phyloP scores from a whole-genome alignment of 2,329 filamentous ascomycete species.

The Torrubiella hemipterigena region DNA sequence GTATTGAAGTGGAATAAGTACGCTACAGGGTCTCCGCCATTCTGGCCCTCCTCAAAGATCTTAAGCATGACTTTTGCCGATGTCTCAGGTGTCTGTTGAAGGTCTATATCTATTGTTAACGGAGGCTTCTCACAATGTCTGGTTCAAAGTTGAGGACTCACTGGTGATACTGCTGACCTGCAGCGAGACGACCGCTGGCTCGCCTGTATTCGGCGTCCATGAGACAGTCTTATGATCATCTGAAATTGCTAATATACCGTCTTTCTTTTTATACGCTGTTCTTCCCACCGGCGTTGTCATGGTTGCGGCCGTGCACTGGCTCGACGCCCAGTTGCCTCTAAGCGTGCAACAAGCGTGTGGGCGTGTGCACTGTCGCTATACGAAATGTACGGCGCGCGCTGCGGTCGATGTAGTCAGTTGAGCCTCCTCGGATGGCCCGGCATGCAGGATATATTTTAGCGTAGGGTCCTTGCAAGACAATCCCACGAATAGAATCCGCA shows the following conservation, averaged over 20 bases:
- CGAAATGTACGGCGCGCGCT: too few relatives aligned
- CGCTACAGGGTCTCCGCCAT: constrained; percentile 47
- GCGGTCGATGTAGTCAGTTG: too few relatives aligned
- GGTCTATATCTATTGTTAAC: constrained; percentile 41
- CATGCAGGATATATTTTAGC: too few relatives aligned
- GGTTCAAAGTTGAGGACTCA: constrained; percentile 29
- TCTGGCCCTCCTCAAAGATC: constrained; percentile 63
- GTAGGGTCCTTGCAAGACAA: too few relatives aligned
- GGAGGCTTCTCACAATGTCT: not conserved
- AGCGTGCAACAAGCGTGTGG: too few relatives aligned
- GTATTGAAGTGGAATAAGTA: constrained; percentile 90
- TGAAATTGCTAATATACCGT: constrained; percentile 70
- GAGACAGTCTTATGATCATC: constrained; percentile 61
- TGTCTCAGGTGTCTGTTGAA: constrained; percentile 89
- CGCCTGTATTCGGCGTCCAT: constrained; percentile 64
- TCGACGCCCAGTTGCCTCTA: not conserved
- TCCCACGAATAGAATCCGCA: too few relatives aligned
- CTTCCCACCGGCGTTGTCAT: constrained; percentile 54
- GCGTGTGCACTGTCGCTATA: too few relatives aligned
- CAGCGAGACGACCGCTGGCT: constrained; percentile 56
- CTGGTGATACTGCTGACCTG: constrained; percentile 69
- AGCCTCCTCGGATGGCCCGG: too few relatives aligned
- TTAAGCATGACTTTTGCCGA: constrained; percentile 87
- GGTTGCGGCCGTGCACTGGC: constrained; percentile 4
- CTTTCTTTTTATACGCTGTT: constrained; percentile 88